These are phyloP conservation scores for Pichia sp. DNA, from an alignment of 1,139 yeast genomes.

Conservation along the genomic window DNA sequence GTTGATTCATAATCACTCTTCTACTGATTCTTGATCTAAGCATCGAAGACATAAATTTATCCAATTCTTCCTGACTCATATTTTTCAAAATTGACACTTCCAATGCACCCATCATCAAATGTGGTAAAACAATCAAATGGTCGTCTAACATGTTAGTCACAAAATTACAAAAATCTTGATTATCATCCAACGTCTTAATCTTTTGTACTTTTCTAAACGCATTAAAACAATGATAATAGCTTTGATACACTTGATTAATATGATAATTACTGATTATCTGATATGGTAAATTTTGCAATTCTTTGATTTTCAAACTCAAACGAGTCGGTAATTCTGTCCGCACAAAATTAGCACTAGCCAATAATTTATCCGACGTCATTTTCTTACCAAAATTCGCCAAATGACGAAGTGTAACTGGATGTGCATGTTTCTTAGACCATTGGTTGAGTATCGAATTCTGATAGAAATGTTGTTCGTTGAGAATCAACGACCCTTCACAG, in stretches of 20 bases:
- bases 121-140: constrained; percentile 76
- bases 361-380: constrained; percentile 69
- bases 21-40: constrained; percentile 82
- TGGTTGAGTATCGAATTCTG: constrained; percentile 71
- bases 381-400: constrained; percentile 84
- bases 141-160: constrained; percentile 63
- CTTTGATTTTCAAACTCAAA: constrained; percentile 71
- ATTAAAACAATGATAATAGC: constrained; percentile 82
- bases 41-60: constrained; percentile 67
- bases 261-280: constrained; percentile 81
- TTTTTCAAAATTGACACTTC: constrained; percentile 66
- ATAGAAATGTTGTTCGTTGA: constrained; percentile 72
- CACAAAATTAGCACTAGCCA: constrained; percentile 82
- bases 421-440: constrained; percentile 64
- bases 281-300: constrained; percentile 74
- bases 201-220: constrained; percentile 68
- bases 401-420: constrained; percentile 83
- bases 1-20: constrained; percentile 87
- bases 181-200: constrained; percentile 64
- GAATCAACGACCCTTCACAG: constrained; percentile 20
- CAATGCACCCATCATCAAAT: constrained; percentile 86
- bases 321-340: constrained; percentile 78
- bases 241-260: constrained; percentile 79
- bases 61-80: constrained; percentile 59
- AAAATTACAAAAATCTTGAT: constrained; percentile 61